phyloP scores from a whole-genome alignment of 202 grass and related monocot genomes.

The Schoenoplectus triqueter region DNA sequence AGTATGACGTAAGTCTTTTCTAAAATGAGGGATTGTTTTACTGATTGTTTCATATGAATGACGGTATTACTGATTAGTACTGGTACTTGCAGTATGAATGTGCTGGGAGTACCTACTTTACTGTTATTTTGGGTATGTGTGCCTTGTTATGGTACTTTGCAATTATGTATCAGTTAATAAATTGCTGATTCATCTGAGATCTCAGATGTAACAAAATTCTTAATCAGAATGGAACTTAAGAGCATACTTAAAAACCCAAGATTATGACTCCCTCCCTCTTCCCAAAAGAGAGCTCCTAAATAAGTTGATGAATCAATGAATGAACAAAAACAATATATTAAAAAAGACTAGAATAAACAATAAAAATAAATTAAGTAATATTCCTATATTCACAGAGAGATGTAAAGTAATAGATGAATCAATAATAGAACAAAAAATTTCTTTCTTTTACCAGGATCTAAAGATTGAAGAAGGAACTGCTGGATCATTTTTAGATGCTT shows the following conservation, averaged over 20 bases:
- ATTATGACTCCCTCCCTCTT: background rate
- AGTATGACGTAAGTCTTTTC: slow-evolving; percentile 65
- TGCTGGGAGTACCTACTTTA: slow-evolving; percentile 2
- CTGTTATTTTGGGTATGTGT: background rate
- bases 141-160: background rate
- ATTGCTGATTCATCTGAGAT: background rate
- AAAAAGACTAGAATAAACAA: background rate
- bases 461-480: slow-evolving; percentile 61
- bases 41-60: background rate
- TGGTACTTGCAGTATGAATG: background rate
- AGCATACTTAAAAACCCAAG: background rate
- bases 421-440: slow-evolving; percentile 24
- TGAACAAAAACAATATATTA: background rate
- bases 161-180: background rate
- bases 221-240: background rate
- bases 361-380: slow-evolving; percentile 24
- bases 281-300: background rate
- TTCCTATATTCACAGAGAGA: no score
- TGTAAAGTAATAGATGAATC: background rate
- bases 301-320: background rate
- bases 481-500: slow-evolving; percentile 55
- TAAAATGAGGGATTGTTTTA: background rate
- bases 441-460: slow-evolving; percentile 55
- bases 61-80: background rate
- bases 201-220: background rate